Evolutionary conservation across 2,329 filamentous ascomycete species (phyloP), one percentile per base, ranked within the genome.

Genomic region (Aspergillus ochraceoroseus): DNA sequence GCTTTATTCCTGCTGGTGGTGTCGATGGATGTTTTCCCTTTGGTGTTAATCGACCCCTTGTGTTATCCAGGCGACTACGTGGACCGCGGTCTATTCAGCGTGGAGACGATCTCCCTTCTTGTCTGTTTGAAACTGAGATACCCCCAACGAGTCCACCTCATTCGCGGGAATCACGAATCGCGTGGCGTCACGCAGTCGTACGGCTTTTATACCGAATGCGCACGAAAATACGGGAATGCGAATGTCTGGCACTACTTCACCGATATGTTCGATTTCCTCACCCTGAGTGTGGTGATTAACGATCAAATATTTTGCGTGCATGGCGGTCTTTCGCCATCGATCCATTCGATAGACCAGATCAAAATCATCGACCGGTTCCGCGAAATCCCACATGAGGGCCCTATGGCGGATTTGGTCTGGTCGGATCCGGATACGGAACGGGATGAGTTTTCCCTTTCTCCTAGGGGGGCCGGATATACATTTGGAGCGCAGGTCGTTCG

Each of bases 191-290:
- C 92, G 7, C 92, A 98, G 67, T 96, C 90, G 18, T 98, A 98
- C 67, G 92, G 92, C 42, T 98, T 98, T 71, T 98, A 98, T 64
- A 96, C 92, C 14, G 92, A 98, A 64, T 98, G 92, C 68, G 88
- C 85, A 13, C 83, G 92, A 54, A 98, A 98, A 69, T 98, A 98
- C 67, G 92, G 92, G 63, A 96, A 95, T 61, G 88, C 92, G 49
- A 95, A 92, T 57, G 92, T 98, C 14, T 98, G 92, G 92, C 92
- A 98, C 67, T 92, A 96, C 66, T 98, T 98, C 63, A 98, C 92
- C 52, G 92, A 98, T 70, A 96, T 98, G 89, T 98, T 98, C 68
- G 92, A 98, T 70, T 98, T 94, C 66, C 75, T 98, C 49, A 96
- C 90, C 5, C 73, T 98, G 42, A 94, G 87, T 56, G 94, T 96